phyloP scores from a whole-genome alignment of 495 filamentous ascomycete species.

The Hypoxylon fragiforme region DNA sequence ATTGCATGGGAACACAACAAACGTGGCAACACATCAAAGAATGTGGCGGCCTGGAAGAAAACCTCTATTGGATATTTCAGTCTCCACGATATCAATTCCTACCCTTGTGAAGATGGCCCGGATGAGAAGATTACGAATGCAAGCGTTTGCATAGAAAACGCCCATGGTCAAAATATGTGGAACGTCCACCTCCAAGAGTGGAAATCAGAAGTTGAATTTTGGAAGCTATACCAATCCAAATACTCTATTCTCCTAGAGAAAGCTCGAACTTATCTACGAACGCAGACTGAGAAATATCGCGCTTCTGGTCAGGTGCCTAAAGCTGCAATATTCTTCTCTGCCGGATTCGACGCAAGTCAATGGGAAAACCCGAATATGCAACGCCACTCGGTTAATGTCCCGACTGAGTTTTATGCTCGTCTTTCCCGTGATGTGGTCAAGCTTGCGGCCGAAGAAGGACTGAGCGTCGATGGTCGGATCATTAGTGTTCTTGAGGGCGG shows the following conservation, averaged over 20 bases:
- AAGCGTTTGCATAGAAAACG: slow-evolving; percentile 87
- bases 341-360: slow-evolving; percentile 95
- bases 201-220: slow-evolving; percentile 81
- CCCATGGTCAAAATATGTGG: slow-evolving; percentile 90
- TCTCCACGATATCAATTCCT: slow-evolving; percentile 96
- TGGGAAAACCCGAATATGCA: slow-evolving; percentile 94
- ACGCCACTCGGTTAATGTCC: slow-evolving; percentile 89
- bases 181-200: slow-evolving; percentile 93
- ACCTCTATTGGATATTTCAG: slow-evolving; percentile 93
- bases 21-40: slow-evolving; percentile 61
- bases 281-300: slow-evolving; percentile 65
- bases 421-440: slow-evolving; percentile 82
- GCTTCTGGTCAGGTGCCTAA: slow-evolving; percentile 60
- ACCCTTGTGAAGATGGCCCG: slow-evolving; percentile 88
- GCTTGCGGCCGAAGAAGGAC: slow-evolving; percentile 78
- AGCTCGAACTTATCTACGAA: slow-evolving; percentile 71
- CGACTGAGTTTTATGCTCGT: slow-evolving; percentile 92
- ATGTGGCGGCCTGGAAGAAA: slow-evolving; percentile 71
- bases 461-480: slow-evolving; percentile 77
- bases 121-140: slow-evolving; percentile 88
- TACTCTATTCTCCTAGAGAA: slow-evolving; percentile 79
- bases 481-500: slow-evolving; percentile 95
- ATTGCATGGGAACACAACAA: slow-evolving; percentile 88
- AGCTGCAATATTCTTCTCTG: slow-evolving; percentile 89
- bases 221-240: slow-evolving; percentile 76